phyloP scores from a whole-genome alignment of 1,284 basidiomycete species.

The Cutaneotrichosporon cutaneum region DNA sequence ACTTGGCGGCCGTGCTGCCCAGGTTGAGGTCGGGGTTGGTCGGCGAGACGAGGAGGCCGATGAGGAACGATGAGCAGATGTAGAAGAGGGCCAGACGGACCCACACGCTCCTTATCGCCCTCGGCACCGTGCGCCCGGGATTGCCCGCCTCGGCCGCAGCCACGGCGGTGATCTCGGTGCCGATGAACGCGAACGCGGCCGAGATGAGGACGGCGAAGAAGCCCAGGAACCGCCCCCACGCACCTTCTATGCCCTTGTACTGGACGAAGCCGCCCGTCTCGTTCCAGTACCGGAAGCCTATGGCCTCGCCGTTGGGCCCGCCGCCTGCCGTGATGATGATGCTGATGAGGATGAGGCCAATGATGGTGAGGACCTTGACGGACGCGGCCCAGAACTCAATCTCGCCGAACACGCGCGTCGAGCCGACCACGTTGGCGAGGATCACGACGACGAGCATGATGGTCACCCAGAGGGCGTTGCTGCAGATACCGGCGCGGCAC shows the following conservation, averaged over 20 bases:
- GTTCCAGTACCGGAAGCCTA: conserved; percentile 56
- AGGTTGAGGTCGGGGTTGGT: conserved; percentile 61
- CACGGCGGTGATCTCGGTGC: conserved; percentile 52
- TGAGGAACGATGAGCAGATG: conserved; percentile 61
- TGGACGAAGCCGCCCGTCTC: conserved; percentile 54
- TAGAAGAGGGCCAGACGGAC: conserved; percentile 65
- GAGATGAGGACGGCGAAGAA: conserved; percentile 21
- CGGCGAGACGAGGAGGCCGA: conserved; percentile 74
- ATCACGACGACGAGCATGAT: conserved; percentile 58
- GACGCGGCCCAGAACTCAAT: conserved; percentile 49
- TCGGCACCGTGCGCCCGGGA: conserved; percentile 71
- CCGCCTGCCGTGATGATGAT: conserved; percentile 62
- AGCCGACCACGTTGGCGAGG: conserved; percentile 47
- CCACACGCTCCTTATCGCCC: conserved; percentile 72
- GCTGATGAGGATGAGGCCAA: conserved; percentile 58
- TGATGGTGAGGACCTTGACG: conserved; percentile 76
- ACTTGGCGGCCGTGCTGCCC: conserved; percentile 63
- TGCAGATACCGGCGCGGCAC: conserved; percentile 37
- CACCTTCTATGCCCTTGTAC: conserved; percentile 55
- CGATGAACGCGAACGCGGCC: conserved; percentile 24
- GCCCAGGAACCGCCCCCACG: conserved; percentile 38
- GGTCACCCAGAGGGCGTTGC: conserved; percentile 52
- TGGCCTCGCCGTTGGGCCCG: conserved; percentile 48
- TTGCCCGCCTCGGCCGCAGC: conserved; percentile 56
- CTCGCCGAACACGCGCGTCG: conserved; percentile 44